Evolutionary conservation across 768 basidiomycete species (phyloP).

Genomic region (Tulasnella calospora): DNA sequence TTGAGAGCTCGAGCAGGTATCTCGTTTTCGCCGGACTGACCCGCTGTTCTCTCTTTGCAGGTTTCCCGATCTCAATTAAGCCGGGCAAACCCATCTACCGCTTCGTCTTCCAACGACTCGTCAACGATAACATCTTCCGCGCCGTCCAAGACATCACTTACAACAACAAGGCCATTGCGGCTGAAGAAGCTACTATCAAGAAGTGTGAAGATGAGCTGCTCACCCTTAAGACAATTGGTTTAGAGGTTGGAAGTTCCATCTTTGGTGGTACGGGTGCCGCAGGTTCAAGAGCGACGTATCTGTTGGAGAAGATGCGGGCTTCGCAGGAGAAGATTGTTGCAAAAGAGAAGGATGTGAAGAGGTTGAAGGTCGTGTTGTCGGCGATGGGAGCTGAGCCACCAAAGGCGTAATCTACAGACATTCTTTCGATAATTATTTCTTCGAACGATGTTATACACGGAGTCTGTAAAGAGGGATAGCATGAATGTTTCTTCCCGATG

Average conservation of each 20-base stretch:
- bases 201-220: conserved; percentile 72
- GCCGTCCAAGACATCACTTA: conserved; percentile 76
- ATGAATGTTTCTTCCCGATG: neutral
- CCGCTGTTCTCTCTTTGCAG: conserved; percentile 38
- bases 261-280: conserved; percentile 50
- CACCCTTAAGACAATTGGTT: conserved; percentile 60
- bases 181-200: conserved; percentile 59
- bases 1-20: neutral
- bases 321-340: conserved; percentile 62
- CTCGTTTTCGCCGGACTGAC: neutral
- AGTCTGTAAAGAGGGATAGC: neutral
- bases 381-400: conserved; percentile 7
- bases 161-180: conserved; percentile 60
- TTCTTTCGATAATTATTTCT: neutral
- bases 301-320: conserved; percentile 69
- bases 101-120: conserved; percentile 77
- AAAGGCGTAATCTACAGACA: conserved; percentile 8
- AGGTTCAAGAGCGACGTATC: conserved; percentile 55
- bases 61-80: conserved; percentile 74
- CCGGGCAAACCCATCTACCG: conserved; percentile 89
- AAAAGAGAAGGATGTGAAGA: conserved; percentile 65
- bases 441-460: neutral
- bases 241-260: conserved; percentile 41
- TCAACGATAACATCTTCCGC: conserved; percentile 69
- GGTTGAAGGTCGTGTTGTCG: conserved; percentile 51